Base-by-base conservation (phyloP, 164 flowering plant genomes). In the Macadamia integrifolia region DNA sequence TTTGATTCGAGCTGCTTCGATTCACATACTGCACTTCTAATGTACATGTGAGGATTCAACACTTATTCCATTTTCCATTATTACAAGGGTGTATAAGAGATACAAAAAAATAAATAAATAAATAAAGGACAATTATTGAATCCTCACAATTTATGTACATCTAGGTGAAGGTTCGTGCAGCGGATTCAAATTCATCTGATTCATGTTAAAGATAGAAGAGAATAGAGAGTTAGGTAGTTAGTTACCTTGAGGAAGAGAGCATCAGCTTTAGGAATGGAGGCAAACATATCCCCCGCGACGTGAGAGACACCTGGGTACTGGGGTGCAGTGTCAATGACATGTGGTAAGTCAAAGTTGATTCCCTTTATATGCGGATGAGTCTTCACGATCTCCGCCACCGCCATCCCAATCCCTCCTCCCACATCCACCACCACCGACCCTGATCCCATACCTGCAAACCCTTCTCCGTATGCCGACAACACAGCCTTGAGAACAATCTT, bases 341-440 rank as follows among this genome's bases (percentile, higher is more conserved):
- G 78, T 1, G 86, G 84, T 62, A 81, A 50, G 70, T 85, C 88
- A 65, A 85, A 83, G 73, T 83, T 84, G 14, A 72, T 69, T 0
- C 81, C 86, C 7, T 44, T 60, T 15, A 84, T 50, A 61, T 82
- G 81, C 1, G 87, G 85, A 72, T 71, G 43, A 0, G 71, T 71
- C 63, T 69, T 75, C 43, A 81, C 86, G 42, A 86, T 77, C 70
- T 74, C 79, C 0, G 70, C 65, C 0, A 82, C 13, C 6, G 66
- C 23, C 0, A 61, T 56, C 1, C 89, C 87, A 1, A 66, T 79
- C 3, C 87, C 85, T 6, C 89, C 87, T 5, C 85, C 90, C 4
- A 84, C 85, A 53, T 84, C 88, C 10, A 83, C 84, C 58, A 86
- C 10, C 40, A 35, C 5, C 3, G 40, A 35, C 5, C 40, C 5